phyloP scores from a whole-genome alignment of 2,329 filamentous ascomycete species.

The Aspergillus aculeatus region DNA sequence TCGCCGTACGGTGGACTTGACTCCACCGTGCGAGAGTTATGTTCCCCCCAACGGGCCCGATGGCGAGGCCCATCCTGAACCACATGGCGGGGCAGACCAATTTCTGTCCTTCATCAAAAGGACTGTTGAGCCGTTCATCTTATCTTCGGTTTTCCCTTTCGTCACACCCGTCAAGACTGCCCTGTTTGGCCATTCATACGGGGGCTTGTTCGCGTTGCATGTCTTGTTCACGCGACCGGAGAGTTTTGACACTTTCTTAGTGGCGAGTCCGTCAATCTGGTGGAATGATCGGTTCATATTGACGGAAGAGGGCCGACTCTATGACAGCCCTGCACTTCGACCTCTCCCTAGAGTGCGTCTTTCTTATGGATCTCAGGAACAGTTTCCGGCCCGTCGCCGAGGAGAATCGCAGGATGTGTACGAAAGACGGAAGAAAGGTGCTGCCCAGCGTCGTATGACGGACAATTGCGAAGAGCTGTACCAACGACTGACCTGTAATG shows the following conservation, averaged over 20 bases:
- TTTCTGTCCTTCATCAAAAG: constrained; percentile 47
- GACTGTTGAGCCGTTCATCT: constrained; percentile 36
- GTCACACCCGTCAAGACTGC: constrained; percentile 40
- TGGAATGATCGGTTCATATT: constrained; percentile 49
- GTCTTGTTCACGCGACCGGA: constrained; percentile 42
- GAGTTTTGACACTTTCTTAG: constrained; percentile 48
- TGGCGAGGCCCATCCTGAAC: constrained; percentile 14
- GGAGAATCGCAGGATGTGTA: constrained; percentile 34
- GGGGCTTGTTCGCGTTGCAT: constrained; percentile 50
- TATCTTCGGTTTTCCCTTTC: constrained; percentile 29
- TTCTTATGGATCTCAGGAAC: constrained; percentile 37
- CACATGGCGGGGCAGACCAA: constrained; percentile 46
- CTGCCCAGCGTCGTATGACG: constrained; percentile 24
- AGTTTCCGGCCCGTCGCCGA: constrained; percentile 26
- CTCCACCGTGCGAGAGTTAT: constrained; percentile 21
- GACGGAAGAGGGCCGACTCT: constrained; percentile 30
- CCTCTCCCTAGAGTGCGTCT: constrained; percentile 29
- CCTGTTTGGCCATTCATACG: constrained; percentile 52
- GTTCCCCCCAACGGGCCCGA: constrained; percentile 27
- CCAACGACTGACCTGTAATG: constrained; percentile 14
- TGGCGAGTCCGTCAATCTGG: constrained; percentile 49
- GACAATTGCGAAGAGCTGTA: constrained; percentile 27
- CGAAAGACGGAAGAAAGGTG: constrained; percentile 19
- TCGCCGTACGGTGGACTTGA: constrained; percentile 21
- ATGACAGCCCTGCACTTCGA: constrained; percentile 9